Base-by-base conservation (phyloP, 169 alveolate species). In the Cryptosporidium xiaoi region DNA sequence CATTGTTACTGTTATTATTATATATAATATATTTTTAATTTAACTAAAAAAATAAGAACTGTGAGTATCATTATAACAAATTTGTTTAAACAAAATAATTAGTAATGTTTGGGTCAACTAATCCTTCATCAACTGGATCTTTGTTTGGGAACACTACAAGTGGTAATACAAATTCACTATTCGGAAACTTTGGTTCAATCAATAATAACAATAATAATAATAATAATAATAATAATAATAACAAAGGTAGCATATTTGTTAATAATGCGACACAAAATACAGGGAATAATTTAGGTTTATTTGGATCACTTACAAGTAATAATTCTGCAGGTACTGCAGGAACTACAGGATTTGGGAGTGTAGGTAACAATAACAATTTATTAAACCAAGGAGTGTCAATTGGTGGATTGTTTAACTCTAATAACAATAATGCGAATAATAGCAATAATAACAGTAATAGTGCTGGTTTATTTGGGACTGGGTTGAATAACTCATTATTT, bases 91-190 rank as follows among this genome's bases (percentile, higher is more conserved):
- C 0, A 24, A 24, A 24, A 24, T 40, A 27, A 18, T 18, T 55
- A 0, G n/a, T 20, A 62, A 62, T 62, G 67, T 62, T 62, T 62
- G 67, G 67, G 7, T 6, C 67, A 24, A 62, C 67, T 0, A 62
- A 62, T 27, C 24, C 24, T 3, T 15, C 33, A 10, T 24, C 68
- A 20, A 48, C 13, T 40, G 82, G 66, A 46, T 64, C 64, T 2
- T 51, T 67, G 34, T 67, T 67, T 67, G 82, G 64, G 6, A n/a
- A 29, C 53, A 53, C n/a, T 13, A 36, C 58, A 44, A 16, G 24
- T 4, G 29, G 34, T 3, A 16, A 46, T 36, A 65, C 77, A 36
- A 65, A 65, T 65, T 36, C 44, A 8, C 12, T 31, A 65, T 31
- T 60, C 2, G 67, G 67, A 29, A 53, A 20, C 12, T 6, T 53